phyloP scores from a whole-genome alignment of 2,329 filamentous ascomycete species.

The Apiospora marii region DNA sequence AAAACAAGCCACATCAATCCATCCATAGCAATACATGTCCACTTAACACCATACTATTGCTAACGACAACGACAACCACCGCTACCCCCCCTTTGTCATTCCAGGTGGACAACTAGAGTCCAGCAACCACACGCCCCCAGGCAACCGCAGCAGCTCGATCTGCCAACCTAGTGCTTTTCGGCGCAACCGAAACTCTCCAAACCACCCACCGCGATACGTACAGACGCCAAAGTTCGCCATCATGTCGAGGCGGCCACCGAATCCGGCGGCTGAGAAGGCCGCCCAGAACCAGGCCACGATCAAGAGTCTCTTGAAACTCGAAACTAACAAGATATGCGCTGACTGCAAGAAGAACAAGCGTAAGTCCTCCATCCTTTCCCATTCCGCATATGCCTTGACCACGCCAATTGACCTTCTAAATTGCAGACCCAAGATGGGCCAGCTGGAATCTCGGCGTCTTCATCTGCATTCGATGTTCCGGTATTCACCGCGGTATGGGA shows the following conservation, averaged over 20 bases:
- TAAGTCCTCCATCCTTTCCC: conserved; percentile 52
- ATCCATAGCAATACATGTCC: background rate
- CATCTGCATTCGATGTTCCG: conserved; percentile 96
- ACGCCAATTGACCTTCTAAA: conserved; percentile 23
- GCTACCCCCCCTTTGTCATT: conserved; percentile 7
- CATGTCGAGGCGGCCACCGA: conserved; percentile 82
- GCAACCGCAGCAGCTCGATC: background rate
- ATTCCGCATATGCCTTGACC: background rate
- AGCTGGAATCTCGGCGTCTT: conserved; percentile 99
- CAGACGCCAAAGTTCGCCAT: conserved; percentile 32
- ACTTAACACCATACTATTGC: conserved; percentile 3
- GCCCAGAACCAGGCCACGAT: conserved; percentile 94
- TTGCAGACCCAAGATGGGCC: conserved; percentile 92
- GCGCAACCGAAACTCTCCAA: conserved; percentile 2
- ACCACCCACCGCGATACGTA: background rate
- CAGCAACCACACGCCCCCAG: background rate
- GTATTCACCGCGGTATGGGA: conserved; percentile 98
- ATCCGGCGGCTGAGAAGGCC: conserved; percentile 84
- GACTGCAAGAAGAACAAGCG: conserved; percentile 99
- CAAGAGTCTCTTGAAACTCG: conserved; percentile 93
- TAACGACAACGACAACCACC: background rate
- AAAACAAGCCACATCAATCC: conserved; percentile 20
- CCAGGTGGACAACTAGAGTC: background rate
- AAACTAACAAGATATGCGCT: conserved; percentile 94
- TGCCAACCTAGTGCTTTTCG: background rate